A percentile compares a stretch with the other conserved stretches of the same genome.
phyloP scores from a whole-genome alignment of 495 filamentous ascomycete genomes.

The Trichoderma reesei region DNA sequence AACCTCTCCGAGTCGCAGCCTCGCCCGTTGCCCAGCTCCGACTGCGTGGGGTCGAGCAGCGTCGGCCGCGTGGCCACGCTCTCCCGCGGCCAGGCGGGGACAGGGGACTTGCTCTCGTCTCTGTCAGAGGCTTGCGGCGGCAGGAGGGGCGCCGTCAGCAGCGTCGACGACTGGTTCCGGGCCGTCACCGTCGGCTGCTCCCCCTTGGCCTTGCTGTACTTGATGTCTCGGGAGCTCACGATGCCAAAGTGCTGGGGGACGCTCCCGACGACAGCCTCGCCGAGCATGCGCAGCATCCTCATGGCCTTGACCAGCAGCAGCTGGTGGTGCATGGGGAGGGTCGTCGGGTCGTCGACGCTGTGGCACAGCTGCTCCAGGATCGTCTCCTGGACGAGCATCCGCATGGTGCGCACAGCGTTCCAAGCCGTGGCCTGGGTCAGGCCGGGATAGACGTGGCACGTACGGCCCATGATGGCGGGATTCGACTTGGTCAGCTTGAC shows the following conservation, averaged over 20 bases:
- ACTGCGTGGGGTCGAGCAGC: conserved; percentile 21
- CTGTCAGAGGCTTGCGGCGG: neutral
- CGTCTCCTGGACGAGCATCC: conserved; percentile 49
- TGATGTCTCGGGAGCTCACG: conserved; percentile 17
- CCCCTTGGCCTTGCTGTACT: conserved; percentile 18
- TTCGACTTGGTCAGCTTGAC: conserved; percentile 26
- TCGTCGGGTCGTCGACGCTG: conserved; percentile 2
- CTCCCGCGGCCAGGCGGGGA: neutral
- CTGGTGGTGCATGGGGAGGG: conserved; percentile 16
- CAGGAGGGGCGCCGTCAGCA: conserved; percentile 15
- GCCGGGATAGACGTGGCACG: conserved; percentile 45
- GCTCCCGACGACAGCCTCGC: conserved; percentile 35
- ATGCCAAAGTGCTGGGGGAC: conserved; percentile 37
- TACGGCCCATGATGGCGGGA: conserved; percentile 34
- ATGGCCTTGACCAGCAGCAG: conserved; percentile 21
- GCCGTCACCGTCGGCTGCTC: conserved; percentile 20
- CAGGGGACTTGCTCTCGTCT: neutral
- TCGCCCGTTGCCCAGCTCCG: conserved; percentile 11
- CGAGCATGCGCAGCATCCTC: conserved; percentile 23
- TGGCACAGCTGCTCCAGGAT: conserved; percentile 21
- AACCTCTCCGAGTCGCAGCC: conserved; percentile 25
- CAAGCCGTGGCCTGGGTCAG: conserved; percentile 44
- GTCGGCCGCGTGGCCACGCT: conserved; percentile 17
- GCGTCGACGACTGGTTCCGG: conserved; percentile 17
- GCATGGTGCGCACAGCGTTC: conserved; percentile 47